Percentiles rank a stretch among this genome's conserved stretches.
phyloP scores from a whole-genome alignment of 78 protist species.

The Pigoraptor vietnamica region DNA sequence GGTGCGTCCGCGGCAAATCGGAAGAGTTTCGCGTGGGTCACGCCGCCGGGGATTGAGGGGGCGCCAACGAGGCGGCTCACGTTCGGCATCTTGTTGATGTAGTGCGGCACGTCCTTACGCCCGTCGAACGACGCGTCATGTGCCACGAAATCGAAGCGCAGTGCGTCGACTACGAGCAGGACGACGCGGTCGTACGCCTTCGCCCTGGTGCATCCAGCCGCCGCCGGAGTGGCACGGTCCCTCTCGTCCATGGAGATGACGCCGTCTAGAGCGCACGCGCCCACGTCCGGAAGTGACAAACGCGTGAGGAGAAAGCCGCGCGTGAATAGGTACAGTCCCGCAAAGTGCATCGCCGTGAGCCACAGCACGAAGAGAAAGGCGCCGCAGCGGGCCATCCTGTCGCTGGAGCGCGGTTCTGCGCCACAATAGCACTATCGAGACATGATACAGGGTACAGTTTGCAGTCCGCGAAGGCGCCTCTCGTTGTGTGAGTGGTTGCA shows the following conservation, averaged over 20 bases:
- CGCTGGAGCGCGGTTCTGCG: background rate
- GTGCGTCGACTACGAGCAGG: conserved; percentile 44
- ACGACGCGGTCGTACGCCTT: conserved; percentile 4
- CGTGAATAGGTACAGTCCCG: background rate
- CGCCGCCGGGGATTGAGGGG: background rate
- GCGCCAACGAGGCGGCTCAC: background rate
- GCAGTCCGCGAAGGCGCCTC: too few relatives aligned
- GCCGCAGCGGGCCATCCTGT: background rate
- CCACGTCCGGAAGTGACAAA: background rate
- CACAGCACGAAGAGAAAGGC: background rate
- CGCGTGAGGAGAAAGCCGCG: conserved; percentile 17
- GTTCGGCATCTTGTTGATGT: background rate
- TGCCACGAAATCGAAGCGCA: conserved; percentile 41
- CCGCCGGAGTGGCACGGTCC: background rate
- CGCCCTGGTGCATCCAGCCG: background rate
- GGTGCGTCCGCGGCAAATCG: conserved; percentile 86
- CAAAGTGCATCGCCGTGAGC: background rate
- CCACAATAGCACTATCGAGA: too few relatives aligned
- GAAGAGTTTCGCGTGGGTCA: conserved; percentile 29
- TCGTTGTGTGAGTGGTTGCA: too few relatives aligned
- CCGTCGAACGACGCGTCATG: background rate
- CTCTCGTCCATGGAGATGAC: background rate
- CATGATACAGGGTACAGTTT: too few relatives aligned
- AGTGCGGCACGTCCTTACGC: too few relatives aligned
- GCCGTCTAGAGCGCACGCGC: background rate